phyloP scores from a whole-genome alignment of 164 flowering plant species.

The Sextonia rubra region DNA sequence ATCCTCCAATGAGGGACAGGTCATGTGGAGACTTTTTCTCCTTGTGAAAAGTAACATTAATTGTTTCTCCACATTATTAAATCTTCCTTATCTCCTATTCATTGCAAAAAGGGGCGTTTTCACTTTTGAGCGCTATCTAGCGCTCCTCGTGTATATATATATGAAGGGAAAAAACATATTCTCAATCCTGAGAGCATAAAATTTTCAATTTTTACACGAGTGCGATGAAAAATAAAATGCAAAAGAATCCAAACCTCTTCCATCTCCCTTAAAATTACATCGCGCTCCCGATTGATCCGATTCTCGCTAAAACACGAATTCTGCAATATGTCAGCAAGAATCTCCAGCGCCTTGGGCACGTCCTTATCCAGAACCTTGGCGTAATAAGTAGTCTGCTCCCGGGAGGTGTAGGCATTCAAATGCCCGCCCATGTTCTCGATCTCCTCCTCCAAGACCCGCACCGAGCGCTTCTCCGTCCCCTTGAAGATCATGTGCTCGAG shows the following conservation, averaged over 20 bases:
- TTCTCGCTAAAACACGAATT: constrained; percentile 36
- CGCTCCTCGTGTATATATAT: too few species aligned
- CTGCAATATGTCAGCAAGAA: constrained; percentile 45
- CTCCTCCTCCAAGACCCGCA: constrained; percentile 39
- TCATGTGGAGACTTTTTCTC: too few species aligned
- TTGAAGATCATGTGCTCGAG: constrained; percentile 53
- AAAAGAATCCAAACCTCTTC: constrained; percentile 31
- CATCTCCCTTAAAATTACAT: constrained; percentile 46
- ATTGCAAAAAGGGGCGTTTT: too few species aligned
- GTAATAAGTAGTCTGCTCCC: constrained; percentile 53
- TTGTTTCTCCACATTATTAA: too few species aligned
- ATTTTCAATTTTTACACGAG: too few species aligned
- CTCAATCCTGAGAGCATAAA: too few species aligned
- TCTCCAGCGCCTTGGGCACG: constrained; percentile 32
- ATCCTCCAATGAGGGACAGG: too few species aligned
- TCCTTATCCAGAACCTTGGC: constrained; percentile 38
- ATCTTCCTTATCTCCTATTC: too few species aligned
- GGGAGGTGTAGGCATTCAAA: constrained; percentile 45
- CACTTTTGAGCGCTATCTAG: too few species aligned
- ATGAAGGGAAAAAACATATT: too few species aligned
- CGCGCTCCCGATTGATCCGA: constrained; percentile 34
- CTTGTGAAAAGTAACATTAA: too few species aligned
- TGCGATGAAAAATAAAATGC: too few species aligned
- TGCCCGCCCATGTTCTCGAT: constrained; percentile 60
- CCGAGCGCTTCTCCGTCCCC: constrained; percentile 43